These are phyloP conservation scores for Globisporangium carolinianum DNA, from an alignment of 352 stramenopile species.

Conservation along the genomic window DNA sequence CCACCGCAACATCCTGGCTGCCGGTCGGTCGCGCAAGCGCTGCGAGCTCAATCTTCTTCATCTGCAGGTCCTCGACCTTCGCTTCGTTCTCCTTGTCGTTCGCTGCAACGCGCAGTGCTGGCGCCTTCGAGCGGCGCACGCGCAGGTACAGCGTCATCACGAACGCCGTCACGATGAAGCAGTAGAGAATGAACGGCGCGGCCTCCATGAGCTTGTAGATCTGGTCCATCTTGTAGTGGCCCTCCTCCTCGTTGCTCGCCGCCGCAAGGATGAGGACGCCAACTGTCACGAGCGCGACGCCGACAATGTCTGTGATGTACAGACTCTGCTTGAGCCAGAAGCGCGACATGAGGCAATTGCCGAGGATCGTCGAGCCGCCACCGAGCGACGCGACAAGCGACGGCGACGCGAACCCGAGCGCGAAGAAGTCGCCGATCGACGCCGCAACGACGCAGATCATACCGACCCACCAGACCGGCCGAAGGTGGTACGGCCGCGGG, in stretches of 20 bases:
- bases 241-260: conserved; percentile 58
- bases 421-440: conserved; percentile 81
- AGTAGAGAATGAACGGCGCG: conserved; percentile 80
- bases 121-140: conserved; percentile 70
- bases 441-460: conserved; percentile 81
- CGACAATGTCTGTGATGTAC: conserved; percentile 78
- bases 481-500: conserved; percentile 70
- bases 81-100: conserved; percentile 34
- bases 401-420: conserved; percentile 83
- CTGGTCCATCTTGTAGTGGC: conserved; percentile 81
- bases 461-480: conserved; percentile 85
- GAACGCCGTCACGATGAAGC: conserved; percentile 72
- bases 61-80: conserved; percentile 47
- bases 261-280: conserved; percentile 76
- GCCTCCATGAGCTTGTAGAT: conserved; percentile 80
- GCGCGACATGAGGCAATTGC: conserved; percentile 79
- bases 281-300: conserved; percentile 66
- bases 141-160: conserved; percentile 81
- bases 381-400: conserved; percentile 78
- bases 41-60: conserved; percentile 42
- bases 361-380: conserved; percentile 76
- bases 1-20: conserved; percentile 4
- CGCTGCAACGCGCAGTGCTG: conserved; percentile 56
- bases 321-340: conserved; percentile 85
- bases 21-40: conserved; percentile 18